Conservation (phyloP, 2,329 filamentous ascomycete species). For the Verticillium isaacii region DNA sequence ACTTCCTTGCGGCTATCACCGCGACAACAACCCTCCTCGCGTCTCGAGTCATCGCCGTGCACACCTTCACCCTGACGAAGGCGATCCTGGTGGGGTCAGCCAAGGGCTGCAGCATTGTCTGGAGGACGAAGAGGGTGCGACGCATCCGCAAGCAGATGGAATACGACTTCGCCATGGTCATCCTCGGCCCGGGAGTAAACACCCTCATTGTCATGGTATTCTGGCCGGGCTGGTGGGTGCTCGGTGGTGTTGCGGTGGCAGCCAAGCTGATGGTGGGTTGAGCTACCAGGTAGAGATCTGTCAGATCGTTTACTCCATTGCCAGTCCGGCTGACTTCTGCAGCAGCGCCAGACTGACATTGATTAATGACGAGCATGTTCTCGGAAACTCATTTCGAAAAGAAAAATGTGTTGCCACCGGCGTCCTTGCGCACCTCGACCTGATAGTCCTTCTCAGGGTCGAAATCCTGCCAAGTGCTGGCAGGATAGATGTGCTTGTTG, state of each 20-base stretch:
- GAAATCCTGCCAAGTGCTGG: conserved; percentile 93
- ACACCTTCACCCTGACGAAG: conserved; percentile 21
- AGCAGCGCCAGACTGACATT: neutral
- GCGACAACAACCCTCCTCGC: conserved; percentile 21
- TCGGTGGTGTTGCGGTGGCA: conserved; percentile 30
- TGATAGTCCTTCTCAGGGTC: conserved; percentile 85
- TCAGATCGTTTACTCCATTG: neutral
- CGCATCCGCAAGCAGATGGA: conserved; percentile 41
- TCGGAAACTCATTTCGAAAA: conserved; percentile 45
- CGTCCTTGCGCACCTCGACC: conserved; percentile 72
- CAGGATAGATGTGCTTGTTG: conserved; percentile 98
- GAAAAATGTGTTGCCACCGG: conserved; percentile 90
- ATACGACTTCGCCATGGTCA: conserved; percentile 45
- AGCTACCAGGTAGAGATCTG: conserved; percentile 6
- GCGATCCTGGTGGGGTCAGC: conserved; percentile 6
- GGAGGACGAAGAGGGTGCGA: conserved; percentile 30
- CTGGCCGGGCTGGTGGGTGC: conserved; percentile 52
- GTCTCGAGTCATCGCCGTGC: conserved; percentile 22
- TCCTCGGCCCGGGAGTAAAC: conserved; percentile 47
- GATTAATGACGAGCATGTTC: neutral
- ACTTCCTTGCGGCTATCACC: conserved; percentile 22
- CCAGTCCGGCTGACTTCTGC: neutral
- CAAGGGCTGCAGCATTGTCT: conserved; percentile 22
- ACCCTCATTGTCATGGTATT: conserved; percentile 44
- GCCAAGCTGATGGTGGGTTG: conserved; percentile 28